Conservation (phyloP, 192 early-diverging fungal genomes). For the Coemansia sp. region DNA sequence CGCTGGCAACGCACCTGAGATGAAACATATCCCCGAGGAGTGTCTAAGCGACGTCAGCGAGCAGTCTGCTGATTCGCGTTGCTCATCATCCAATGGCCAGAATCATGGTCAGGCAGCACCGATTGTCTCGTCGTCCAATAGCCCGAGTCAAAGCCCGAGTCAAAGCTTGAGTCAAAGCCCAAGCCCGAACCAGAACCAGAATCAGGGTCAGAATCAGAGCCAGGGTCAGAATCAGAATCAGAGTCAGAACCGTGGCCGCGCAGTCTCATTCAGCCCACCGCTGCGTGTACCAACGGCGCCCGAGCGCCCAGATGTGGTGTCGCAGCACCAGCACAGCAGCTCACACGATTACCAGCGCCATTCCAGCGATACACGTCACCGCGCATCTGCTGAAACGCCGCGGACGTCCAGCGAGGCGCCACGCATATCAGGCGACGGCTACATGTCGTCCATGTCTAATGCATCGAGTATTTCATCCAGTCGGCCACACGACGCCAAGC, state of each 20-base stretch:
- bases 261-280: constrained; percentile 9
- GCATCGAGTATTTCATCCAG: constrained; percentile 16
- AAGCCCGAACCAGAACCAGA: too few species aligned
- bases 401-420: too few species aligned
- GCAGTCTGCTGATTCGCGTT: too few species aligned
- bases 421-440: constrained; percentile 18
- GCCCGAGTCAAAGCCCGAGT: too few species aligned
- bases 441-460: constrained; percentile 27
- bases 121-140: too few species aligned
- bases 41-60: constrained; percentile 3
- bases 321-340: constrained; percentile 11
- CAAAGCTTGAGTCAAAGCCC: too few species aligned
- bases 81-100: too few species aligned
- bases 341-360: constrained; percentile 16
- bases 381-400: too few species aligned
- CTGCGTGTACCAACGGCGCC: neutral
- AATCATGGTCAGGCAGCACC: too few species aligned
- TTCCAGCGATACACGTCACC: too few species aligned
- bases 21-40: neutral
- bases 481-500: constrained; percentile 9
- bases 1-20: constrained; percentile 4
- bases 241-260: neutral
- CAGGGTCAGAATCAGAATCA: too few species aligned
- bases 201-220: too few species aligned
- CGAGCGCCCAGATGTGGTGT: neutral